Base-by-base conservation (phyloP, 2,329 filamentous ascomycete species). In the Clonostachys solani region DNA sequence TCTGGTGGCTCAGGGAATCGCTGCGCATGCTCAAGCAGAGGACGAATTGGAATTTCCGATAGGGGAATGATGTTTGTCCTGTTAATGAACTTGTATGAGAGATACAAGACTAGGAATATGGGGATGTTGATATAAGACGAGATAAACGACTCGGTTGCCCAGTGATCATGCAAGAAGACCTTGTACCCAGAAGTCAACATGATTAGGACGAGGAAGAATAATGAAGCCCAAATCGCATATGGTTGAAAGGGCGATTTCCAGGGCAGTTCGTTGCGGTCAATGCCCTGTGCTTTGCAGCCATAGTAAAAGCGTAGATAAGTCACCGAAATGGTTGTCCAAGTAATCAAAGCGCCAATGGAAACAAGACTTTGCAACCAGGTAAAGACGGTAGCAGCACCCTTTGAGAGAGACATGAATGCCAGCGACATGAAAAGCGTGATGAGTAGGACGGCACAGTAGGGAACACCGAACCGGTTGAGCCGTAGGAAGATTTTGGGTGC, bases 161-260 rank as follows among this genome's bases (percentile, higher is more conserved):
- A 71, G 34, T 61, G 60, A 13, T 73, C 67, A 0, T 83, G 81
- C 49, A 89, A 72, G 58, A 91, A 91, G 5, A 87, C 83, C 2
- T 84, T 75, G 52, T 88, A 91, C 0, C 86, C 86, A 40, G 85
- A 84, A 35, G 89, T 84, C 50, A 90, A 73, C 2, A 83, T 80
- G 68, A 91, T 84, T 34, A 86, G 58, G 23, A 77, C 71, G 37
- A 82, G 86, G 47, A 79, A 82, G 60, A 83, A 78, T 5, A 87
- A 68, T 3, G 84, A 84, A 55, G 84, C 86, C 3, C 69, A 62
- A 5, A 89, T 67, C 2, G 83, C 76, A 48, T 82, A 80, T 3
- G 87, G 87, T 65, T 90, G 86, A 51, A 79, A 71, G 17, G 73
- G 75, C 4, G 81, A 77, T 50, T 77, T 82, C 66, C 86, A 89